A percentile compares a stretch with the other conserved stretches of the same genome.
Evolutionary conservation across 75 land plant species (phyloP).

Genomic region (Chamaecyparis obtusa): DNA sequence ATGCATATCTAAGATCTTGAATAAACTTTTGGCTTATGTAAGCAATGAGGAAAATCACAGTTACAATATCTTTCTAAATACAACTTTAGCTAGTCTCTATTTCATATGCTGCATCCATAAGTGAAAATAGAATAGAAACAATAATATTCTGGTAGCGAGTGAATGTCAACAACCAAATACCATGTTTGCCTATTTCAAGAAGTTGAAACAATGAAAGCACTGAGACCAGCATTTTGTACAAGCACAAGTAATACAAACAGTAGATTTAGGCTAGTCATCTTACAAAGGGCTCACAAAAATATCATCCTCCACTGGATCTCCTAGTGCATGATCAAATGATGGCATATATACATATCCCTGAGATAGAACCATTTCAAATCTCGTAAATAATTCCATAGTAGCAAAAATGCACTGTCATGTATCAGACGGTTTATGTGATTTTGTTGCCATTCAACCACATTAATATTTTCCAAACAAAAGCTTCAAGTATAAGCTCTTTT

Average conservation of each 20-base stretch:
- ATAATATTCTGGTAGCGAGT: not conserved
- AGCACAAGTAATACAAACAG: not conserved
- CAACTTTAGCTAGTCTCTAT: not conserved
- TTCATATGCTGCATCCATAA: not conserved
- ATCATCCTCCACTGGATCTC: constrained; percentile 95
- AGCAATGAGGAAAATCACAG: not conserved
- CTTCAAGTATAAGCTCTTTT: not conserved
- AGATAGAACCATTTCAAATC: constrained; percentile 5
- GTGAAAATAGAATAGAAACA: not conserved
- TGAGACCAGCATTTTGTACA: not conserved
- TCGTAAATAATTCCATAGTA: not conserved
- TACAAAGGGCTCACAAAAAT: constrained; percentile 75
- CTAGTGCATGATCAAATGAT: constrained; percentile 99
- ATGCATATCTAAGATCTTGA: constrained; percentile 1
- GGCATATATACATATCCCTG: constrained; percentile 88
- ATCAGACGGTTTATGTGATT: not conserved
- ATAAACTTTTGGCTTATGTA: not conserved
- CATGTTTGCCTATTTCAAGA: not conserved
- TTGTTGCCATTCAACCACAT: not conserved
- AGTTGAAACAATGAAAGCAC: not conserved
- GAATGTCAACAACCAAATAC: not conserved
- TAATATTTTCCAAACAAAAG: not conserved
- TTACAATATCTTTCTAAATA: not conserved
- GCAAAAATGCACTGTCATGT: not conserved
- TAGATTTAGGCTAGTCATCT: constrained; percentile 16